Base-by-base conservation (phyloP, 2,329 filamentous ascomycete genomes). In the Xenosphaeropsis pyriputrescens region DNA sequence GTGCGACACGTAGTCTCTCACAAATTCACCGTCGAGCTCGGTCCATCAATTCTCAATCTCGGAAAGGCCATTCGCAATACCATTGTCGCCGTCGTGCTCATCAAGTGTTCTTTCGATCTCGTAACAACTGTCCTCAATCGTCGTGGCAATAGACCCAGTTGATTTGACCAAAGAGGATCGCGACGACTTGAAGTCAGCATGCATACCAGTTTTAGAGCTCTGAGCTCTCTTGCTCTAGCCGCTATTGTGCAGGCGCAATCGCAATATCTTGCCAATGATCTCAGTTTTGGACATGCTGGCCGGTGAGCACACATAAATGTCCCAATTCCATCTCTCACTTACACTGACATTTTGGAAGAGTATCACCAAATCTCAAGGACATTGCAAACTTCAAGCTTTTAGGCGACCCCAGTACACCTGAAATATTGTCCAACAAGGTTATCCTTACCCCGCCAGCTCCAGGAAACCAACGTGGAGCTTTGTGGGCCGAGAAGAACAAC, bases 391-490 rank as follows among this genome's bases (percentile, higher is more conserved):
- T 48, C 39, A 43, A 54, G 31, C 32, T 57, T 19, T 37, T 42
- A n/a, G 53, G 53, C 36, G 63, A 62, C 33, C 72, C 73, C 18
- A 55, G 62, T 44, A 48, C 58, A 29, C 74, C 75, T 47, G 71
- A 80, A 51, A 58, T 80, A 42, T 73, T 95, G 42, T 93, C 86
- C 47, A 89, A 96, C 67, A 85, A 88, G 57, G 56, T 96, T 42
- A 82, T 98, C 55, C 72, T 98, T 40, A 98, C 91, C 1, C 89
- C 91, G 9, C 79, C 86, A 12, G 78, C 77, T 35, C 85, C 86
- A 5, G 91, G 91, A 39, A 86, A 86, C 60, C 78, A 83, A 52
- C 76, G 86, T 55, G 84, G 85, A 43, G 79, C 83, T 36, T 57
- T 91, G 48, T 98, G 91, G 89, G 68, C 79, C 22, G 75, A 86